These are phyloP conservation scores for Aspergillus costaricaensis DNA, from an alignment of 2,329 filamentous ascomycete genomes.

Conservation along the genomic window DNA sequence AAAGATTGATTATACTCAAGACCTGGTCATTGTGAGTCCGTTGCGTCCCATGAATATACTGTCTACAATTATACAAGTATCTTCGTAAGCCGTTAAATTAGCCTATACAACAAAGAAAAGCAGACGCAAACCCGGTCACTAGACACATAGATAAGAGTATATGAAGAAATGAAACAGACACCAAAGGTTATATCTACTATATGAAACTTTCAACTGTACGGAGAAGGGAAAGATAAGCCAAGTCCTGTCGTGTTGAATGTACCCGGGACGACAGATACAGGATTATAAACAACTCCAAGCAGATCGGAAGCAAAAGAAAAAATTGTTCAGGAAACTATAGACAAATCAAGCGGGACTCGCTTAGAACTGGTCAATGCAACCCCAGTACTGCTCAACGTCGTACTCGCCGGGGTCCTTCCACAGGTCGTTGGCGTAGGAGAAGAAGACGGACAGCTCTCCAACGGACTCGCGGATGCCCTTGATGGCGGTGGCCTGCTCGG, in stretches of 20 bases:
- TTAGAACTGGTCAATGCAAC: conserved; percentile 60
- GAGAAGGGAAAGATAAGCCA: conserved; percentile 18
- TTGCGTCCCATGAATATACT: too few relatives aligned
- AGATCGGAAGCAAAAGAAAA: conserved; percentile 15
- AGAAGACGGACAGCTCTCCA: conserved; percentile 73
- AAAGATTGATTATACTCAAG: too few relatives aligned
- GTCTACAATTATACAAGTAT: not conserved
- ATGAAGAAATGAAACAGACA: conserved; percentile 16
- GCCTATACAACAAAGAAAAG: conserved; percentile 26
- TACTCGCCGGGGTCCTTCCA: conserved; percentile 77
- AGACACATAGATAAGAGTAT: conserved; percentile 32
- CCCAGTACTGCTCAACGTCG: conserved; percentile 79
- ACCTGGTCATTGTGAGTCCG: too few relatives aligned
- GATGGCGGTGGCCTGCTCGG: conserved; percentile 73
- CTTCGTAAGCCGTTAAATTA: conserved; percentile 17
- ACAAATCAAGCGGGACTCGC: conserved; percentile 5
- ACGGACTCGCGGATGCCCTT: conserved; percentile 65
- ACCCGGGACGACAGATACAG: conserved; percentile 20
- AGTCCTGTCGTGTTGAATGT: conserved; percentile 9
- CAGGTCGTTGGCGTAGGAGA: conserved; percentile 74
- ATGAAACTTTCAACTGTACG: conserved; percentile 18
- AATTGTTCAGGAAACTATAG: conserved; percentile 5
- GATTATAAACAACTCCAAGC: conserved; percentile 22
- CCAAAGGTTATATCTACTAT: conserved; percentile 23
- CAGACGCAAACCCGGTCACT: conserved; percentile 27